A percentile compares a stretch with the other conserved stretches of the same genome.
Conservation (phyloP, 495 filamentous ascomycete genomes). For the Penicillium macrosclerotiorum region DNA sequence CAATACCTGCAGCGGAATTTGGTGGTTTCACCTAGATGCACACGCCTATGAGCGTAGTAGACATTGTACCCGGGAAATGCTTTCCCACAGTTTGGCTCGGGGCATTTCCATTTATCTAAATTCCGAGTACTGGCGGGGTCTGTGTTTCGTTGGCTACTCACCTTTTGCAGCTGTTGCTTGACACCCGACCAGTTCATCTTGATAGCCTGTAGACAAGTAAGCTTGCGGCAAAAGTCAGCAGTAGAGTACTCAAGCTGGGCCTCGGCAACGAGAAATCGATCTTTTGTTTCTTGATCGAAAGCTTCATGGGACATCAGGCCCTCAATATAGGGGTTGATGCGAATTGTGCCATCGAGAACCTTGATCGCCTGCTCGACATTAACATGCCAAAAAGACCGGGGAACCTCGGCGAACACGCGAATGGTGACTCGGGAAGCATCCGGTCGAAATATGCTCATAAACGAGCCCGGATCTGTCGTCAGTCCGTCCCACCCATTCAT, state of each 20-base stretch:
- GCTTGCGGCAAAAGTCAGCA: not conserved
- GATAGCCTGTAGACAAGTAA: too few relatives aligned
- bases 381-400: not conserved
- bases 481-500: conserved; percentile 3
- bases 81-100: too few relatives aligned
- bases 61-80: too few relatives aligned
- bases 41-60: too few relatives aligned
- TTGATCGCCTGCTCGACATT: not conserved
- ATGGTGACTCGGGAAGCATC: not conserved
- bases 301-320: not conserved
- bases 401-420: not conserved
- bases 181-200: too few relatives aligned
- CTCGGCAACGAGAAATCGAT: not conserved
- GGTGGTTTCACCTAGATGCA: too few relatives aligned
- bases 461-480: not conserved
- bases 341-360: not conserved
- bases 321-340: not conserved
- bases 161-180: too few relatives aligned
- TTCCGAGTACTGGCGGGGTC: too few relatives aligned
- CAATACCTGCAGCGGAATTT: too few relatives aligned
- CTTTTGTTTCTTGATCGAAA: not conserved
- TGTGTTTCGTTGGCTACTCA: too few relatives aligned
- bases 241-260: not conserved
- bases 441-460: not conserved
- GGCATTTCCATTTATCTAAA: too few relatives aligned